These are phyloP conservation scores for Tolypocladium tundrense DNA, from an alignment of 2,329 filamentous ascomycete species.

Conservation along the genomic window DNA sequence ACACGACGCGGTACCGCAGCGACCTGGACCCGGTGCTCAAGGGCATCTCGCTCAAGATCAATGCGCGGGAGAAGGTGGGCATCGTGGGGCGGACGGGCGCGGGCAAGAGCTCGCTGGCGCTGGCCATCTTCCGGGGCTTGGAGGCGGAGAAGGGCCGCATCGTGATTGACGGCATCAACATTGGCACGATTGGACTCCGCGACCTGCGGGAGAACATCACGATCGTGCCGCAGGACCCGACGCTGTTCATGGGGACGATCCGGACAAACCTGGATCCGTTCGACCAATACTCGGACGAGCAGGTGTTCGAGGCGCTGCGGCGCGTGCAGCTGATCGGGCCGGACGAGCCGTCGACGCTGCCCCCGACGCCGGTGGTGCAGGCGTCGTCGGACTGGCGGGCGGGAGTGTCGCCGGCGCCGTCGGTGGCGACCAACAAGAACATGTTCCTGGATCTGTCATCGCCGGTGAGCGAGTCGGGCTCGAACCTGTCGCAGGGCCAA, in stretches of 20 bases:
- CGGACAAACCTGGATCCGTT: slow-evolving; percentile 92
- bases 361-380: slow-evolving; percentile 13
- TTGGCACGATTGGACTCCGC: slow-evolving; percentile 80
- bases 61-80: slow-evolving; percentile 82
- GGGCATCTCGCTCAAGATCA: slow-evolving; percentile 76
- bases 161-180: slow-evolving; percentile 82
- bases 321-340: slow-evolving; percentile 77
- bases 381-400: slow-evolving; percentile 6
- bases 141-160: slow-evolving; percentile 89
- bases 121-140: slow-evolving; percentile 86
- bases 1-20: slow-evolving; percentile 78
- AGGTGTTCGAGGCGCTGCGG: slow-evolving; percentile 78
- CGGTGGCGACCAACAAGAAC: slow-evolving; percentile 73
- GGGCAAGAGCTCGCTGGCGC: slow-evolving; percentile 88
- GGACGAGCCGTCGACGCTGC: slow-evolving; percentile 32
- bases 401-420: slow-evolving; percentile 12
- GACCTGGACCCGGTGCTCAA: slow-evolving; percentile 83
- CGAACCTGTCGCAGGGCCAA: slow-evolving; percentile 92
- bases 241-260: slow-evolving; percentile 85
- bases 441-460: slow-evolving; percentile 82
- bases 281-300: slow-evolving; percentile 73
- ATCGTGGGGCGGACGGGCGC: slow-evolving; percentile 94
- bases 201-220: slow-evolving; percentile 90
- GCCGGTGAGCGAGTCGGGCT: slow-evolving; percentile 77
- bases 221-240: slow-evolving; percentile 95